Evolutionary conservation across 2,329 filamentous ascomycete genomes (phyloP), one percentile per base, ranked within the genome.

Genomic region (Colletotrichum scovillei): DNA sequence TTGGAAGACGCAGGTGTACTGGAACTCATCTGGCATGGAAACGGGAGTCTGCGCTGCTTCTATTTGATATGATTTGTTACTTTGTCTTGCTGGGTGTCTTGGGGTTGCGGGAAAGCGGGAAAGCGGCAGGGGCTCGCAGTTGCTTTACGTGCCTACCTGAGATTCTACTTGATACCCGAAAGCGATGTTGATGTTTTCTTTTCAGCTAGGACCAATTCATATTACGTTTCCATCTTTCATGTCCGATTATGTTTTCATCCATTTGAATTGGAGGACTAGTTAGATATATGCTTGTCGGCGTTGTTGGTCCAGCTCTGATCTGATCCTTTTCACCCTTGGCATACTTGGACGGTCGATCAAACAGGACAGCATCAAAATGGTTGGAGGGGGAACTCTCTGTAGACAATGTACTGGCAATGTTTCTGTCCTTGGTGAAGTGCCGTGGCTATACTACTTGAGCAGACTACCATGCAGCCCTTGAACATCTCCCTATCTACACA

Each of bases 361-460:
- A 70, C 88, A 85, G 1, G 84, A 86, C 5, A 88, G 74, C 3
- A 86, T 72, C 4, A 87, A 87, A 76, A 74, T 86, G 87, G 71
- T 87, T 87, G 63, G 81, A 79, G 65, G 87, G 87, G 73, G 87
- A 84, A 56, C 86, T 81, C 72, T 86, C 82, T 0, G 84, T 85
- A 75, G 87, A 81, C 84, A 77, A 92, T 90, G 16, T 93, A 85
- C 73, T 88, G 88, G 1, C 85, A 84, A 76, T 94, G 94, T 1
- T 86, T 84, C 0, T 92, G 92, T 0, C 92, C 93, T 0, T 94
- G 83, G 59, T 90, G 88, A 67, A 93, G 92, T 0, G 92, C 93
- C 2, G 92, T 92, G 4, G 92, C 90, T 60, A 94, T 93, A 0
- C 92, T 92, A 68, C 88, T 91, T 63, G 94, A 91, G 69, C 91